These are phyloP conservation scores for Diplosphaera chodatii DNA, from an alignment of 139 green algal genomes.

Conservation along the genomic window DNA sequence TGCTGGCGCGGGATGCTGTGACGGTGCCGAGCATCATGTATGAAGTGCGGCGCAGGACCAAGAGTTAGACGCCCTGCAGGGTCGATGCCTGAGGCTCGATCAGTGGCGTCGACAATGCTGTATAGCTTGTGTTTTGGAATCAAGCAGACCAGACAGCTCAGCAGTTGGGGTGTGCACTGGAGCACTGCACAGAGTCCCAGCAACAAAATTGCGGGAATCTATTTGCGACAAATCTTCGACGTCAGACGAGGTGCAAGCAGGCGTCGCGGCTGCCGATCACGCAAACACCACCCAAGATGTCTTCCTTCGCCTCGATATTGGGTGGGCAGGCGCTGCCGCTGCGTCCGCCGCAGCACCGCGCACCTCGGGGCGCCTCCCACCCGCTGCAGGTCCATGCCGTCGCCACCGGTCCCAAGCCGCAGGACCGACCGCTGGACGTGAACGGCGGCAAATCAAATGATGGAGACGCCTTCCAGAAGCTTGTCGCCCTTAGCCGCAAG, in stretches of 20 bases:
- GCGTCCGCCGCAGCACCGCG: neutral
- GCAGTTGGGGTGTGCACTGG: too few relatives aligned
- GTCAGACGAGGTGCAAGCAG: neutral
- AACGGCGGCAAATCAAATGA: conserved; percentile 14
- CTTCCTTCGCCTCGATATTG: neutral
- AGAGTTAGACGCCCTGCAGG: neutral
- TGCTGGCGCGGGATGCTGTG: conserved; percentile 72
- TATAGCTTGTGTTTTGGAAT: too few relatives aligned
- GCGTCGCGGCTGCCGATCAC: neutral
- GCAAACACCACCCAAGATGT: neutral
- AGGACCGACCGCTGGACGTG: neutral
- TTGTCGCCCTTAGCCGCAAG: conserved; percentile 39
- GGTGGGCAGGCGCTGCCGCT: neutral
- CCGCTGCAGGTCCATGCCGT: neutral
- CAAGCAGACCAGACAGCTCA: too few relatives aligned
- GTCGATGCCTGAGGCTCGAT: too few relatives aligned
- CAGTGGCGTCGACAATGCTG: too few relatives aligned
- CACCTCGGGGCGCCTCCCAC: too few relatives aligned
- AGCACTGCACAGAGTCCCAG: too few relatives aligned
- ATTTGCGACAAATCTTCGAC: neutral
- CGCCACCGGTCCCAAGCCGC: neutral
- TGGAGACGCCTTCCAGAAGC: conserved; percentile 59
- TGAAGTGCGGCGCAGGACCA: conserved; percentile 43
- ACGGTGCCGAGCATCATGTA: conserved; percentile 95
- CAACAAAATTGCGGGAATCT: too few relatives aligned